Evolutionary conservation across 2,329 filamentous ascomycete species (phyloP).

Genomic region (Claviceps pazoutovae): DNA sequence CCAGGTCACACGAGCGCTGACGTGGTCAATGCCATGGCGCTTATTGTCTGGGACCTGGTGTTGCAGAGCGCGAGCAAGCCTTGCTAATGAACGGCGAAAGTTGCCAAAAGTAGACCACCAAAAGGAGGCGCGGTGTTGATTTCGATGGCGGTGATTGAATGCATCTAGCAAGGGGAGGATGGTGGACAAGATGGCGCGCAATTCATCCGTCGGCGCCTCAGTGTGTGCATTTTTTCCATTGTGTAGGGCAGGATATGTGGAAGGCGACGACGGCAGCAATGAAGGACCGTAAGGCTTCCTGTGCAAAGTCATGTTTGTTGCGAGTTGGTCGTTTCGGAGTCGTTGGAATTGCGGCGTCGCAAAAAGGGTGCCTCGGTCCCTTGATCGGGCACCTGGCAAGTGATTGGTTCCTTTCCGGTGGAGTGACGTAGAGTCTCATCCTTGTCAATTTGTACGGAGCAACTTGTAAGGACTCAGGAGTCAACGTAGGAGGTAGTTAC

Average conservation of each 20-base stretch:
- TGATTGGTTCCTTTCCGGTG: no score
- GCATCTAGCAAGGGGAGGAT: slow-evolving; percentile 48
- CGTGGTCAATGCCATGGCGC: slow-evolving; percentile 3
- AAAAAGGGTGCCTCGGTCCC: no score
- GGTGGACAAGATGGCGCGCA: slow-evolving; percentile 21
- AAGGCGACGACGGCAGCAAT: neutral
- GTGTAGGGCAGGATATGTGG: neutral
- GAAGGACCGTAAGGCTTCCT: neutral
- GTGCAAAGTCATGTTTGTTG: no score
- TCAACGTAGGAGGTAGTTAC: no score
- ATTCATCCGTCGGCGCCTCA: slow-evolving; percentile 5
- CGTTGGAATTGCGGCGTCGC: no score
- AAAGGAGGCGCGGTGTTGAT: slow-evolving; percentile 68
- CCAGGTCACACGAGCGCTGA: slow-evolving; percentile 15
- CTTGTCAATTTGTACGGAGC: no score
- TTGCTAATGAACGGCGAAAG: slow-evolving; percentile 51
- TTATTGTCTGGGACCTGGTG: neutral
- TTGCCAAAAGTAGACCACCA: slow-evolving; percentile 70
- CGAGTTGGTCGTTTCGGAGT: no score
- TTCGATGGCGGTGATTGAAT: slow-evolving; percentile 73
- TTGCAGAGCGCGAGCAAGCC: slow-evolving; percentile 27
- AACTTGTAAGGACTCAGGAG: no score
- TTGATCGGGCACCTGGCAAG: no score
- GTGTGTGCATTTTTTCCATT: neutral
- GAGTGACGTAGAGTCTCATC: no score